These are phyloP conservation scores for Starmera caribaea DNA, from an alignment of 805 yeast species.

Conservation along the genomic window DNA sequence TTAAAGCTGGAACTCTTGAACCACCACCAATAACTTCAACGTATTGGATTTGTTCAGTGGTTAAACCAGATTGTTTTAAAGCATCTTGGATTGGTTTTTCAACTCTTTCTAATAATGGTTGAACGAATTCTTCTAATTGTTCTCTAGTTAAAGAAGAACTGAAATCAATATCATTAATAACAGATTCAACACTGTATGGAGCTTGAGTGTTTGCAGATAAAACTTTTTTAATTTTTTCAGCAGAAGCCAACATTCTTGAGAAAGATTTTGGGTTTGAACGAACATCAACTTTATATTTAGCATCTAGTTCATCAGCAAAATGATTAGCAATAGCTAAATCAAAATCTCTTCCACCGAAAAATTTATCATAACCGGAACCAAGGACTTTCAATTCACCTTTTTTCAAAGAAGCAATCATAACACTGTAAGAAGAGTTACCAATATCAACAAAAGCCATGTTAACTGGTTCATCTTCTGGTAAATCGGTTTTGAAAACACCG, in stretches of 20 bases:
- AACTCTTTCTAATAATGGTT: slow-evolving; percentile 72
- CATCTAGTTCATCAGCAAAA: slow-evolving; percentile 86
- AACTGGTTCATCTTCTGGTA: slow-evolving; percentile 90
- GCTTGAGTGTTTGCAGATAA: slow-evolving; percentile 93
- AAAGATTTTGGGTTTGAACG: slow-evolving; percentile 89
- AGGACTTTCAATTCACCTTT: slow-evolving; percentile 92
- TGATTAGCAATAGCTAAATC: slow-evolving; percentile 91
- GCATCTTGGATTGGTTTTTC: slow-evolving; percentile 74
- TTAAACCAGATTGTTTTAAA: slow-evolving; percentile 66
- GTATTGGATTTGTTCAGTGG: slow-evolving; percentile 69
- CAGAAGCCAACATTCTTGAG: slow-evolving; percentile 83
- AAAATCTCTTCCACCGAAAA: slow-evolving; percentile 97
- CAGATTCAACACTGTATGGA: slow-evolving; percentile 90
- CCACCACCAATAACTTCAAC: slow-evolving; percentile 97
- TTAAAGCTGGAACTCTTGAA: slow-evolving; percentile 92
- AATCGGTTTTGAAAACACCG: slow-evolving; percentile 95
- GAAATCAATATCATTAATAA: slow-evolving; percentile 95
- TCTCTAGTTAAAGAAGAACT: slow-evolving; percentile 83
- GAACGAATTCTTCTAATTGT: slow-evolving; percentile 82
- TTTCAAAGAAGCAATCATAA: slow-evolving; percentile 82
- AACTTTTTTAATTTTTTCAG: slow-evolving; percentile 92
- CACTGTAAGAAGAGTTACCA: slow-evolving; percentile 94
- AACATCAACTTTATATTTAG: slow-evolving; percentile 89
- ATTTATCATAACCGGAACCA: slow-evolving; percentile 88
- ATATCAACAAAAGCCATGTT: slow-evolving; percentile 91